phyloP scores from a whole-genome alignment of 73 alveolate genomes.

The Tetrahymena elliotti region DNA sequence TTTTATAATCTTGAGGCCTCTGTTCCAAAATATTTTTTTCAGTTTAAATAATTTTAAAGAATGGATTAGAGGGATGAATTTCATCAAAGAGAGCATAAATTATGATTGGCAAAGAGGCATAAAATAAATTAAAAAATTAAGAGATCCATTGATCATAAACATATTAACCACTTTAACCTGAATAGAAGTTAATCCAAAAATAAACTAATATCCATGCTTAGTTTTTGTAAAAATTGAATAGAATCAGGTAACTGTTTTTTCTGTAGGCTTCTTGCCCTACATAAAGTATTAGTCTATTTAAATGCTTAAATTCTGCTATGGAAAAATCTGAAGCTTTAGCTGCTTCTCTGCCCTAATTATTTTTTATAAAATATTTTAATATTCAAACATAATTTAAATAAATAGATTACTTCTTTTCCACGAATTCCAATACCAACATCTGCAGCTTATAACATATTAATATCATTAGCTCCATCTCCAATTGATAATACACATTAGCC shows the following conservation, averaged over 20 bases:
- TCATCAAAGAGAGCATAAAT: slow-evolving; percentile 42
- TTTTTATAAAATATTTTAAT: neutral
- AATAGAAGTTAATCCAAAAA: slow-evolving; percentile 47
- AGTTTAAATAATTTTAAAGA: slow-evolving; percentile 3
- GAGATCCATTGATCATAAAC: slow-evolving; percentile 35
- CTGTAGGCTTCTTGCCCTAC: slow-evolving; percentile 61
- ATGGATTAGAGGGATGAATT: slow-evolving; percentile 29
- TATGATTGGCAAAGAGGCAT: slow-evolving; percentile 20
- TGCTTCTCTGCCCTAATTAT: slow-evolving; percentile 50
- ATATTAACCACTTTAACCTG: slow-evolving; percentile 62
- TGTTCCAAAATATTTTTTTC: slow-evolving; percentile 7
- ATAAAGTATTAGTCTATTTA: slow-evolving; percentile 44
- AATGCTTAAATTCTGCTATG: slow-evolving; percentile 43
- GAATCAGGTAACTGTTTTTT: slow-evolving; percentile 55
- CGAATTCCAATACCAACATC: slow-evolving; percentile 40
- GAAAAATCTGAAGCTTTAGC: slow-evolving; percentile 58
- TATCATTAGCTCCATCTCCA: slow-evolving; percentile 99
- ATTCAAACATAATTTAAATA: too few relatives aligned
- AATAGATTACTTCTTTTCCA: slow-evolving; percentile 6
- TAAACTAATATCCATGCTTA: slow-evolving; percentile 47
- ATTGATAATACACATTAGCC: slow-evolving; percentile 60
- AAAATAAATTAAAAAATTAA: slow-evolving; percentile 13
- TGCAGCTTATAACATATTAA: slow-evolving; percentile 74
- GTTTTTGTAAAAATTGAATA: slow-evolving; percentile 55
- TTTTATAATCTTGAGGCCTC: slow-evolving; percentile 7